These are phyloP conservation scores for Metschnikowia hibisci DNA, from an alignment of 805 yeast genomes.

Conservation along the genomic window DNA sequence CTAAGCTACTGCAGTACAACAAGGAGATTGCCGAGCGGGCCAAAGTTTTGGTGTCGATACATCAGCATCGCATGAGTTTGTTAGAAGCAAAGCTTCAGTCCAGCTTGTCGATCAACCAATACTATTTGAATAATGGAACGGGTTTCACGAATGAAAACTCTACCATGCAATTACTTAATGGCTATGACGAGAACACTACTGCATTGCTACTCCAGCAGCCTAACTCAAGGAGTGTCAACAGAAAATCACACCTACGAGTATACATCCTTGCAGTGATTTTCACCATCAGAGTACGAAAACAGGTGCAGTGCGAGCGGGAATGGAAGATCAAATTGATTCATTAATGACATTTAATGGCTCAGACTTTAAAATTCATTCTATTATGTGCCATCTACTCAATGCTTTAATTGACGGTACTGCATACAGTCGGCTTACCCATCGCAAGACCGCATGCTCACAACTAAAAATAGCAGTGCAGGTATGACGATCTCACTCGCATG, in stretches of 20 bases:
- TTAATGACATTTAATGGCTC: not conserved
- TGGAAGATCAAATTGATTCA: not conserved
- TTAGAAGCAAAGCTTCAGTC: slow-evolving; percentile 11
- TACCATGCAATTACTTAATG: slow-evolving; percentile 11
- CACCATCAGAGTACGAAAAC: slow-evolving; percentile 9
- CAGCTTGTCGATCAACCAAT: slow-evolving; percentile 8
- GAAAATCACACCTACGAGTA: slow-evolving; percentile 8
- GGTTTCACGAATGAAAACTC: slow-evolving; percentile 4
- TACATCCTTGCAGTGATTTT: slow-evolving; percentile 16
- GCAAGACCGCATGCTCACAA: not conserved
- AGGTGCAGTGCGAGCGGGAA: not conserved
- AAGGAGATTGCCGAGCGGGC: slow-evolving; percentile 9
- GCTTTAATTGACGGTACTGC: too few species aligned
- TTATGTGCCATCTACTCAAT: too few species aligned
- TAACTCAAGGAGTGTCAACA: not conserved
- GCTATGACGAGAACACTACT: not conserved
- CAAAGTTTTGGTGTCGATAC: slow-evolving; percentile 5
- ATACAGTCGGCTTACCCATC: not conserved
- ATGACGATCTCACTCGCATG: slow-evolving; percentile 2
- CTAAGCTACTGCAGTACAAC: slow-evolving; percentile 3
- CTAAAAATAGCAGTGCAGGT: slow-evolving; percentile 2
- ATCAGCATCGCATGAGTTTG: slow-evolving; percentile 7
- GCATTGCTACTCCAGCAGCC: not conserved
- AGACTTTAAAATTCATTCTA: too few species aligned
- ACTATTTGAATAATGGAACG: slow-evolving; percentile 2